These are phyloP conservation scores for Extremus antarcticus DNA, from an alignment of 495 filamentous ascomycete species.

Conservation along the genomic window DNA sequence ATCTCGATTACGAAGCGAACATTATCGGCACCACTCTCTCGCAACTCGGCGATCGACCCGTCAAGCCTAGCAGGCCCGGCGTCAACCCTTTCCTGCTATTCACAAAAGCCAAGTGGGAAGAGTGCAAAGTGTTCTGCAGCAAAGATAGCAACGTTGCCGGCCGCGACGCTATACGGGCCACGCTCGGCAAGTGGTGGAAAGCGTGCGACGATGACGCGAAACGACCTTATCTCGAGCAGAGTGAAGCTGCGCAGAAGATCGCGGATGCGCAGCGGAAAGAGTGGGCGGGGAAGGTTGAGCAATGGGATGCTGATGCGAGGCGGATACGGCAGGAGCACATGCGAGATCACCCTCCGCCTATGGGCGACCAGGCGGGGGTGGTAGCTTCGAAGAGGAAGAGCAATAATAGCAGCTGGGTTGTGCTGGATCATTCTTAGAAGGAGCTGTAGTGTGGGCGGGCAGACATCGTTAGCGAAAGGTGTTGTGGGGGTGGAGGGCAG, in stretches of 20 bases:
- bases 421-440: conserved; percentile 15
- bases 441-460: not conserved
- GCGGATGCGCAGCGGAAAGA: conserved; percentile 46
- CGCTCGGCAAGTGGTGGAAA: conserved; percentile 82
- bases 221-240: conserved; percentile 63
- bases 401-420: conserved; percentile 18
- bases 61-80: conserved; percentile 55
- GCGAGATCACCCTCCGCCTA: conserved; percentile 2
- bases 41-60: conserved; percentile 61
- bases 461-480: not conserved
- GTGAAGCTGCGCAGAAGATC: conserved; percentile 51
- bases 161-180: conserved; percentile 66
- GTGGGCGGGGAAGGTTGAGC: conserved; percentile 45
- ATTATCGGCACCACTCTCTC: conserved; percentile 56
- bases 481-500: not conserved
- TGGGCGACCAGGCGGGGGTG: not conserved
- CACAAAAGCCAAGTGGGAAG: conserved; percentile 70
- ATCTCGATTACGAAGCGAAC: conserved; percentile 53
- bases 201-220: conserved; percentile 56
- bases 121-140: conserved; percentile 54
- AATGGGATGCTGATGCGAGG: conserved; percentile 60
- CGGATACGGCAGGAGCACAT: conserved; percentile 54
- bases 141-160: conserved; percentile 52
- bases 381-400: conserved; percentile 16
- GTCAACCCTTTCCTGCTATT: conserved; percentile 56